Conservation (phyloP, 345 rosid species). For the Theobroma cacao region DNA sequence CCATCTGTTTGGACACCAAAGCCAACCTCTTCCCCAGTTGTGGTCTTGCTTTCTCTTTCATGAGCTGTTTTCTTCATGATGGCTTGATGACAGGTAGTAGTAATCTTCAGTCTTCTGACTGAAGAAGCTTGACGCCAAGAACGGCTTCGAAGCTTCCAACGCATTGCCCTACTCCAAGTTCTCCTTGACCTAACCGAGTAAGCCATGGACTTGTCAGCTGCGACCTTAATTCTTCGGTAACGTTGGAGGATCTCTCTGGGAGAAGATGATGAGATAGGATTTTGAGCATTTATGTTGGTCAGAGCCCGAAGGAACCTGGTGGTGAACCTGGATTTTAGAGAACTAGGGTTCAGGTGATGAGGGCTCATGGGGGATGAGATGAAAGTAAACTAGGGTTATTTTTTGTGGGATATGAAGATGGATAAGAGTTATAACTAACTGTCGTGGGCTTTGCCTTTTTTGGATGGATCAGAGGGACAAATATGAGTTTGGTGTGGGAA, state of each 20-base stretch:
- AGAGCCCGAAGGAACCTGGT: constrained; percentile 42
- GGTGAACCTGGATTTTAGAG: constrained; percentile 38
- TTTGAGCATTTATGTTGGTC: constrained; percentile 22
- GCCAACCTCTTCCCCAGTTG: constrained; percentile 1
- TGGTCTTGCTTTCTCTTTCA: neutral
- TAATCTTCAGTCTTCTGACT: neutral
- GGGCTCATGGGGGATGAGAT: constrained; percentile 25
- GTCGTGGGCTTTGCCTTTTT: constrained; percentile 5
- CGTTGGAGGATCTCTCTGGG: constrained; percentile 20
- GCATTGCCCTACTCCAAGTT: constrained; percentile 50
- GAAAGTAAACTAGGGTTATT: constrained; percentile 24
- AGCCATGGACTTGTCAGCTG: constrained; percentile 59
- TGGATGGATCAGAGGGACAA: constrained; percentile 19
- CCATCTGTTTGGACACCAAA: constrained; percentile 8
- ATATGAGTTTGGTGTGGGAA: neutral
- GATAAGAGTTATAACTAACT: neutral
- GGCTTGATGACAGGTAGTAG: neutral
- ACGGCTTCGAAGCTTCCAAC: constrained; percentile 26
- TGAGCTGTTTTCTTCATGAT: constrained; percentile 5
- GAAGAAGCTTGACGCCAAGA: neutral
- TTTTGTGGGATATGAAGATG: neutral
- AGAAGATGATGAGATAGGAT: neutral
- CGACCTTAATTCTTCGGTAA: constrained; percentile 36
- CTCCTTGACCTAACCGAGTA: constrained; percentile 41
- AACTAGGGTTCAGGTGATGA: constrained; percentile 20